phyloP scores from a whole-genome alignment of 2,329 filamentous ascomycete species.

The Colletotrichum cuscutae region DNA sequence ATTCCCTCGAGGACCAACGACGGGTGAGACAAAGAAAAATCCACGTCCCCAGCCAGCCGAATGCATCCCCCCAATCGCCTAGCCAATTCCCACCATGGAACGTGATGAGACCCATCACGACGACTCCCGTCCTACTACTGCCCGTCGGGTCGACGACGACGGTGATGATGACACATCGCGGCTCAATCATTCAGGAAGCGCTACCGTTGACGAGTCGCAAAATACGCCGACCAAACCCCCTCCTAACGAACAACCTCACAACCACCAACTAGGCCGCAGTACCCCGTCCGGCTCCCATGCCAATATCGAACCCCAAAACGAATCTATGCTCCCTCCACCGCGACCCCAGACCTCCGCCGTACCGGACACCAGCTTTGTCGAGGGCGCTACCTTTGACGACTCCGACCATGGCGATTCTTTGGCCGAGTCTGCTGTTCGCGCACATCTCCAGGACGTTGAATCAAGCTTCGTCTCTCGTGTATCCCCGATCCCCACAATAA shows the following conservation, averaged over 20 bases:
- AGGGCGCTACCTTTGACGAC: slow-evolving; percentile 50
- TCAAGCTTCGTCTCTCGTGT: slow-evolving; percentile 71
- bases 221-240: slow-evolving; percentile 13
- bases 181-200: slow-evolving; percentile 18
- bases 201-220: slow-evolving; percentile 15
- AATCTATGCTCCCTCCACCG: slow-evolving; percentile 37
- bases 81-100: slow-evolving; percentile 46
- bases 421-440: slow-evolving; percentile 63
- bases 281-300: slow-evolving; percentile 16
- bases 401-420: slow-evolving; percentile 58
- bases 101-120: slow-evolving; percentile 44
- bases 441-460: slow-evolving; percentile 71
- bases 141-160: slow-evolving; percentile 33
- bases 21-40: slow-evolving; percentile 8
- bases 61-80: slow-evolving; percentile 28
- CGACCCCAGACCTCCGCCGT: slow-evolving; percentile 29
- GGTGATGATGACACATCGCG: slow-evolving; percentile 29
- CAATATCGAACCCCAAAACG: slow-evolving; percentile 16
- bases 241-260: not conserved
- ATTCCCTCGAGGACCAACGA: not conserved
- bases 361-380: slow-evolving; percentile 54
- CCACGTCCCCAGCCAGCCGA: slow-evolving; percentile 16
- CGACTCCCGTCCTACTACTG: slow-evolving; percentile 38
- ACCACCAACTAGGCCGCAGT: not conserved
- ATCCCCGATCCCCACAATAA: slow-evolving; percentile 64